Percentiles rank a stretch among this genome's conserved stretches.
phyloP scores from a whole-genome alignment of 257 asterid genomes.

The Solanum pinnatisectum region DNA sequence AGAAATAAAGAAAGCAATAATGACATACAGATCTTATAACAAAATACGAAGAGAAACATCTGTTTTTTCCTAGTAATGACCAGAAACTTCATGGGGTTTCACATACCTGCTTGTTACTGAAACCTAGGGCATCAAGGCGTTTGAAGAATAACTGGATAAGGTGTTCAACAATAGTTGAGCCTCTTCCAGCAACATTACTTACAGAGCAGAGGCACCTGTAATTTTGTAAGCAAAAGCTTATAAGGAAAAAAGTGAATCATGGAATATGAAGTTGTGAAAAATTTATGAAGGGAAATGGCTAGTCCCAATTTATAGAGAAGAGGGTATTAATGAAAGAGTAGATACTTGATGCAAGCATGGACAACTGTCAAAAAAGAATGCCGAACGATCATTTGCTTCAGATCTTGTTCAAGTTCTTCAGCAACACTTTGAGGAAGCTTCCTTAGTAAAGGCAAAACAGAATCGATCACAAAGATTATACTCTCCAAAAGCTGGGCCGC shows the following conservation, averaged over 20 bases:
- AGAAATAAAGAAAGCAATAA: constrained; percentile 1
- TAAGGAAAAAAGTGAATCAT: neutral
- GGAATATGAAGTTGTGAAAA: neutral
- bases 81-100: neutral
- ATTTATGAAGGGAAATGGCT: neutral
- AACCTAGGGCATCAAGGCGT: constrained; percentile 72
- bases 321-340: constrained; percentile 6
- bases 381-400: constrained; percentile 96
- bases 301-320: neutral
- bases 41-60: neutral
- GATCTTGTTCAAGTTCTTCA: constrained; percentile 93
- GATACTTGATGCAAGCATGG: constrained; percentile 93
- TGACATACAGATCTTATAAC: neutral
- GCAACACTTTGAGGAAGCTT: constrained; percentile 69
- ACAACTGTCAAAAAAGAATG: constrained; percentile 96
- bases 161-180: constrained; percentile 61
- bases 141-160: constrained; percentile 78
- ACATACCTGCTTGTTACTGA: constrained; percentile 79
- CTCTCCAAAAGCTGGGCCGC: constrained; percentile 93
- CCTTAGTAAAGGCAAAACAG: constrained; percentile 83
- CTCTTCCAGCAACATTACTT: constrained; percentile 78
- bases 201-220: constrained; percentile 91
- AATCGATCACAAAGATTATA: constrained; percentile 81
- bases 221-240: constrained; percentile 16
- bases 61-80: neutral